A percentile compares a stretch with the other conserved stretches of the same genome.
These are phyloP conservation scores for Candida silvatica DNA, from an alignment of 805 yeast species.

Conservation along the genomic window DNA sequence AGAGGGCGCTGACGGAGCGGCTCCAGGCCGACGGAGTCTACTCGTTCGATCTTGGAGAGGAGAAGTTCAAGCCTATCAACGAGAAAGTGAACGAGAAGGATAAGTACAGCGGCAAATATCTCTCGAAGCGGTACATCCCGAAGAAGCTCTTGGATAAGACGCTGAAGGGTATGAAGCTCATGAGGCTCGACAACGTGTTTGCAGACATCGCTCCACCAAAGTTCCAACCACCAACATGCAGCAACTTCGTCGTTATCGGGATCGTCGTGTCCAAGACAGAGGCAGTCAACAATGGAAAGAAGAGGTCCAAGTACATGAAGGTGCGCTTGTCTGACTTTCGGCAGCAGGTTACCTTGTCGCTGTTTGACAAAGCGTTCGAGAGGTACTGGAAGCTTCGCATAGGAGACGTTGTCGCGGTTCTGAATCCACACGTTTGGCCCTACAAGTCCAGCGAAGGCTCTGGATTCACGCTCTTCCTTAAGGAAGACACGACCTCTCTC, in stretches of 20 bases:
- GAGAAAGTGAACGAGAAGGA: constrained; percentile 35
- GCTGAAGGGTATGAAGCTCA: constrained; percentile 41
- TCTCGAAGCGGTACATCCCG: constrained; percentile 40
- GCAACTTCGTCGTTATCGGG: constrained; percentile 80
- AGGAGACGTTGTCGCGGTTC: constrained; percentile 66
- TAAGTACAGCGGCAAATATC: constrained; percentile 31
- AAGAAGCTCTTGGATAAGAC: constrained; percentile 24
- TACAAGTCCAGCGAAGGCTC: constrained; percentile 15
- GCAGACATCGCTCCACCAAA: constrained; percentile 65
- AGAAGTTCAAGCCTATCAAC: constrained; percentile 18
- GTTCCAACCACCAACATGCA: constrained; percentile 56
- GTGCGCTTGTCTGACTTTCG: constrained; percentile 62
- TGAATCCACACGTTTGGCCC: constrained; percentile 62
- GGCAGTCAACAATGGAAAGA: constrained; percentile 30
- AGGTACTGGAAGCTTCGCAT: constrained; percentile 64
- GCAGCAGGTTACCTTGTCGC: constrained; percentile 46
- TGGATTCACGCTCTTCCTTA: constrained; percentile 47
- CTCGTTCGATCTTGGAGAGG: constrained; percentile 25
- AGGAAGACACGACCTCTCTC: constrained; percentile 40
- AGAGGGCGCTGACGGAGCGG: constrained; percentile 14
- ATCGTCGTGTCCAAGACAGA: constrained; percentile 50
- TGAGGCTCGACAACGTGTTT: constrained; percentile 49
- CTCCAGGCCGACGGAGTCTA: constrained; percentile 29
- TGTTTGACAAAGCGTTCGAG: constrained; percentile 62
- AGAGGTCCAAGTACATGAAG: constrained; percentile 47